A percentile compares a stretch with the other conserved stretches of the same genome.
Evolutionary conservation across 2,329 filamentous ascomycete species (phyloP).

Genomic region (Dichotomopilus funicola): DNA sequence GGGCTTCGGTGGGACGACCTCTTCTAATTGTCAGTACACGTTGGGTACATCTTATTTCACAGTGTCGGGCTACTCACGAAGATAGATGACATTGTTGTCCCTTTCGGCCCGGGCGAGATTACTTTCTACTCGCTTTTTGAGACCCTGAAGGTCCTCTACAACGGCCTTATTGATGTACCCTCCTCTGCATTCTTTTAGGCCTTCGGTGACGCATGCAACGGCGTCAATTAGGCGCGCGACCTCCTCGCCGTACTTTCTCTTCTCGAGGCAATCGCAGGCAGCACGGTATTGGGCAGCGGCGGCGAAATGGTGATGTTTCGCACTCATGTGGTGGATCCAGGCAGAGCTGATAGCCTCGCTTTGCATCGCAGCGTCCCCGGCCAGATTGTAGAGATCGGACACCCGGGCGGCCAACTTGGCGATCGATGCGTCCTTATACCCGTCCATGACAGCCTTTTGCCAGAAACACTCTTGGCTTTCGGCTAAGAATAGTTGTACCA

Average conservation of each 20-base stretch:
- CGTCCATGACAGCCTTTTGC: constrained; percentile 93
- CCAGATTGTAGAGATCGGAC: constrained; percentile 80
- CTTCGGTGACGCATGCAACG: constrained; percentile 75
- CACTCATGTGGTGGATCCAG: constrained; percentile 97
- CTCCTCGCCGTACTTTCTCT: constrained; percentile 91
- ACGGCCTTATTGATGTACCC: constrained; percentile 76
- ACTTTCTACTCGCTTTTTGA: constrained; percentile 78
- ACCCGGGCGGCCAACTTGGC: constrained; percentile 84
- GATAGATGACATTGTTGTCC: constrained; percentile 93
- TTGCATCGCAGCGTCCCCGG: constrained; percentile 78
- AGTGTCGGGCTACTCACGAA: constrained; percentile 47
- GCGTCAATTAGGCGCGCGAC: constrained; percentile 80
- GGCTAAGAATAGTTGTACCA: constrained; percentile 78
- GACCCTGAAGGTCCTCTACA: constrained; percentile 69
- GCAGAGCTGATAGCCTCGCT: constrained; percentile 85
- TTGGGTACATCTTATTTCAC: background rate
- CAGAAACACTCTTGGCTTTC: constrained; percentile 97
- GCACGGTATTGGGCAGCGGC: constrained; percentile 90
- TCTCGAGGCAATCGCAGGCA: constrained; percentile 85
- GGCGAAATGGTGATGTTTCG: constrained; percentile 95
- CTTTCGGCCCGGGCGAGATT: constrained; percentile 89
- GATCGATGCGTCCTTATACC: constrained; percentile 85
- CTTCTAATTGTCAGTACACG: constrained; percentile 34
- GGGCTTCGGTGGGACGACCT: constrained; percentile 77
- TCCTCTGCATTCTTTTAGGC: constrained; percentile 69